A percentile compares a stretch with the other conserved stretches of the same genome.
Conservation (phyloP, 1,284 basidiomycete species). For the Malassezia pachydermatis region DNA sequence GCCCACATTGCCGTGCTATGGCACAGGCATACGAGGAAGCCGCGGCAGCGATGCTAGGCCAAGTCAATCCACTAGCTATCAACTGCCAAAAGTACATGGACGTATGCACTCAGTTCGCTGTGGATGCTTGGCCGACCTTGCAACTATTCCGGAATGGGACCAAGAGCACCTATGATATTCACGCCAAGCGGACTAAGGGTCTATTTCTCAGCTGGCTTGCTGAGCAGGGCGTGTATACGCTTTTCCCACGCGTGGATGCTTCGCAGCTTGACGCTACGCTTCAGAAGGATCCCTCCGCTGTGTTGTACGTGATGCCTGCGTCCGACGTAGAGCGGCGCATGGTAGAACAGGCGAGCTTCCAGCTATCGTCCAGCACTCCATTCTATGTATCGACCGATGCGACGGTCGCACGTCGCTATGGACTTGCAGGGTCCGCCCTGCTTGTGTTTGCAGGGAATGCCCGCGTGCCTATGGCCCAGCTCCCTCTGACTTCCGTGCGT, state of each 20-base stretch:
- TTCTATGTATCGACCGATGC: constrained; percentile 21
- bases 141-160: constrained; percentile 32
- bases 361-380: neutral
- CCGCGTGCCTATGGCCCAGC: constrained; percentile 20
- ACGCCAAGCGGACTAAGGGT: constrained; percentile 28
- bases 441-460: constrained; percentile 43
- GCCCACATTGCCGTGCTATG: constrained; percentile 46
- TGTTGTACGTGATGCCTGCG: neutral
- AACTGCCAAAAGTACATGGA: constrained; percentile 33
- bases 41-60: constrained; percentile 26
- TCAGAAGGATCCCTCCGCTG: neutral
- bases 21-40: constrained; percentile 29
- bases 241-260: constrained; percentile 21
- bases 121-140: constrained; percentile 34
- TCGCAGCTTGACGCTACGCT: neutral
- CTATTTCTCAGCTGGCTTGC: constrained; percentile 38
- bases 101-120: constrained; percentile 26
- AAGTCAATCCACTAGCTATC: constrained; percentile 40
- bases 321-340: neutral
- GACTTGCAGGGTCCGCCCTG: constrained; percentile 16
- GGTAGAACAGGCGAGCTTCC: neutral
- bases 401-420: constrained; percentile 25
- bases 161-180: constrained; percentile 23
- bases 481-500: constrained; percentile 17
- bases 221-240: constrained; percentile 27